phyloP scores from a whole-genome alignment of 2,329 filamentous ascomycete genomes.

The Beauveria brongniartii region DNA sequence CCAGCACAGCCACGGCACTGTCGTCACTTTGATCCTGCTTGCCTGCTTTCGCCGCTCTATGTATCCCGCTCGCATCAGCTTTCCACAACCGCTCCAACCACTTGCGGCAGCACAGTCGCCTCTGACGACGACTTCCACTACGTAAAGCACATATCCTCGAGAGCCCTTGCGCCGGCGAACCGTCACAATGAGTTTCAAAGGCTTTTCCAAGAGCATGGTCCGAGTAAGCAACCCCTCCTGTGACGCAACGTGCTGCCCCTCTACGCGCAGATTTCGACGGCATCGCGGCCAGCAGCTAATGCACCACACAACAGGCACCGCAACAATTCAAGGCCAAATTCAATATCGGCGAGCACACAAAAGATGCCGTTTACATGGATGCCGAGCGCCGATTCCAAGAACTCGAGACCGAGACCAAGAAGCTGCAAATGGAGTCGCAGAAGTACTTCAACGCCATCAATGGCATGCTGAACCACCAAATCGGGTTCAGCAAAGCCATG shows the following conservation, averaged over 20 bases:
- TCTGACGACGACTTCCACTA: constrained; percentile 1
- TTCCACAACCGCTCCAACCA: constrained; percentile 1
- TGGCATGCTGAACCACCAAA: constrained; percentile 94
- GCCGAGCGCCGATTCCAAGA: constrained; percentile 90
- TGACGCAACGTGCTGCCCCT: constrained; percentile 12
- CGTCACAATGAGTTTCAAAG: constrained; percentile 84
- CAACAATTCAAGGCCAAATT: constrained; percentile 88
- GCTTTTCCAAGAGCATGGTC: constrained; percentile 81
- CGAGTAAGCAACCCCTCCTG: constrained; percentile 51
- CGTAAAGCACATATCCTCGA: background rate
- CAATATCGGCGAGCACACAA: constrained; percentile 91
- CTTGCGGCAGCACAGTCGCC: constrained; percentile 12
- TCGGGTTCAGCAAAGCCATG: constrained; percentile 95
- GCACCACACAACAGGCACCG: constrained; percentile 53
- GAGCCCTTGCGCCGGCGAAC: background rate
- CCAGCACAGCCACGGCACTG: constrained; percentile 13
- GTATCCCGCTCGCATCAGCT: background rate
- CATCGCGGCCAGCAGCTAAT: constrained; percentile 2
- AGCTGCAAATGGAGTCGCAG: constrained; percentile 90
- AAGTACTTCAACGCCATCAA: constrained; percentile 99
- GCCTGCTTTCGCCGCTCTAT: constrained; percentile 7
- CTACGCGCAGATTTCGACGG: constrained; percentile 2
- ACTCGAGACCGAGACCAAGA: constrained; percentile 92
- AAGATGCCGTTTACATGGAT: constrained; percentile 90
- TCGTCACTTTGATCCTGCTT: constrained; percentile 13